phyloP scores from a whole-genome alignment of 1,284 basidiomycete species.

The Hemileia vastatrix region DNA sequence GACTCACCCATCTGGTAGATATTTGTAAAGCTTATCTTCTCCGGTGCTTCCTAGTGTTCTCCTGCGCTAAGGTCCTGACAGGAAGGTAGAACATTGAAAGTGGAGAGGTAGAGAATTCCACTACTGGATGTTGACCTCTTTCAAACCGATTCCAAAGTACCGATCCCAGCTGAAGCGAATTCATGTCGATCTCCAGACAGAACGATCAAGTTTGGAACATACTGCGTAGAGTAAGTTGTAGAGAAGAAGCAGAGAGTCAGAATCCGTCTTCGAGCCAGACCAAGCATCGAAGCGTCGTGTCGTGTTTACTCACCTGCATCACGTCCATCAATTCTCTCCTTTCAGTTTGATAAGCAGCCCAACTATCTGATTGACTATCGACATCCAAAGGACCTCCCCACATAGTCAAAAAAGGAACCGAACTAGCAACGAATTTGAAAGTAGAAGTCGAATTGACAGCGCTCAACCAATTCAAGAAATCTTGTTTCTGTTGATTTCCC shows the following conservation, averaged over 20 bases:
- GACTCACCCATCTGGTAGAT: slow-evolving; percentile 57
- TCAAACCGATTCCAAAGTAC: too few species aligned
- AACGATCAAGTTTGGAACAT: slow-evolving; percentile 60
- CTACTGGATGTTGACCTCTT: too few species aligned
- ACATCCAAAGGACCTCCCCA: slow-evolving; percentile 60
- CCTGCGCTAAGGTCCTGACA: slow-evolving; percentile 45
- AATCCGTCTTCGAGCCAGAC: background rate
- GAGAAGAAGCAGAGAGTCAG: too few species aligned
- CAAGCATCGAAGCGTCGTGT: background rate
- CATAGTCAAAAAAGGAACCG: slow-evolving; percentile 65
- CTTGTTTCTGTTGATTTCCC: slow-evolving; percentile 57
- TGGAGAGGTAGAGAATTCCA: slow-evolving; percentile 57
- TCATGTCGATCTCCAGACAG: slow-evolving; percentile 58
- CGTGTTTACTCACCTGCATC: too few species aligned
- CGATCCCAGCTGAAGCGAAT: slow-evolving; percentile 56
- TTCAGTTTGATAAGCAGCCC: slow-evolving; percentile 61
- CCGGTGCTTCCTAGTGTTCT: slow-evolving; percentile 48
- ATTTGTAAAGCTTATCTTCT: slow-evolving; percentile 58
- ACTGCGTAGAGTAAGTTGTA: too few species aligned
- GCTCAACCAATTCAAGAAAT: slow-evolving; percentile 58
- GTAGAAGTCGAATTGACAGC: slow-evolving; percentile 63
- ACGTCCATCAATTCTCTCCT: slow-evolving; percentile 46
- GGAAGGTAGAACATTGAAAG: slow-evolving; percentile 63
- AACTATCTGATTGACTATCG: slow-evolving; percentile 59
- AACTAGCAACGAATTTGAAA: slow-evolving; percentile 70